Base-by-base conservation (phyloP, 108 stramenopile species). In the Nitzschia sp. region DNA sequence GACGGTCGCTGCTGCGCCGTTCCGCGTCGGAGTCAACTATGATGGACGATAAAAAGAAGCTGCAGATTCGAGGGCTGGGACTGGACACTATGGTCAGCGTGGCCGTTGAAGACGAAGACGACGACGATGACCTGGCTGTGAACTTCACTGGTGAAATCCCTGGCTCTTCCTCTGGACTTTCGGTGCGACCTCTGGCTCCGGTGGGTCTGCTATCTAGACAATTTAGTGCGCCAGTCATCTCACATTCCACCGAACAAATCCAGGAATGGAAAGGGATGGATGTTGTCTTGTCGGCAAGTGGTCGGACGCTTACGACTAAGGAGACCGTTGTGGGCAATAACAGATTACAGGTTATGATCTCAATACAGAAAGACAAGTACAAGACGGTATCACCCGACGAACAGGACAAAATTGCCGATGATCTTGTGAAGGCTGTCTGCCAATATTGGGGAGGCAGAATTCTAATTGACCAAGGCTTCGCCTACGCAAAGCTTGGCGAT, bases 21-120 rank as follows among this genome's bases (percentile, higher is more conserved):
- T 72, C 71, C 23, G 62, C 62, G 26, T 72, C 71, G 13, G 71
- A 72, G n/a, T 58, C 63, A 15, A 56, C 63, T n/a, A 53, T 72
- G 70, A 17, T 38, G 36, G 71, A 72, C 45, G 45, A 64, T 28
- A 72, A 72, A 46, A 72, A 72, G 50, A 55, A 61, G 28, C 60
- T 61, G 6, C 60, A 61, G 9, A 61, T 44, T 61, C 2, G 60
- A 22, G 60, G 60, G 0, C 60, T 61, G 23, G 60, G 60, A 25
- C 36, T 61, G 1, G 60, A 45, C 9, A 61, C 41, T 16, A 61
- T 41, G 35, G 33, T 47, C 35, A 34, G 31, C 33, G 32, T 33
- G 9, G 50, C 16, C 9, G 17, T 41, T 8, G 17, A 3, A 2
- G 34, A 44, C 38, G 59, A 53, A 13, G 27, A 21, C 25, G 59